These are phyloP conservation scores for Boletus hoseneyae DNA, from an alignment of 1,284 basidiomycete species.

Conservation along the genomic window DNA sequence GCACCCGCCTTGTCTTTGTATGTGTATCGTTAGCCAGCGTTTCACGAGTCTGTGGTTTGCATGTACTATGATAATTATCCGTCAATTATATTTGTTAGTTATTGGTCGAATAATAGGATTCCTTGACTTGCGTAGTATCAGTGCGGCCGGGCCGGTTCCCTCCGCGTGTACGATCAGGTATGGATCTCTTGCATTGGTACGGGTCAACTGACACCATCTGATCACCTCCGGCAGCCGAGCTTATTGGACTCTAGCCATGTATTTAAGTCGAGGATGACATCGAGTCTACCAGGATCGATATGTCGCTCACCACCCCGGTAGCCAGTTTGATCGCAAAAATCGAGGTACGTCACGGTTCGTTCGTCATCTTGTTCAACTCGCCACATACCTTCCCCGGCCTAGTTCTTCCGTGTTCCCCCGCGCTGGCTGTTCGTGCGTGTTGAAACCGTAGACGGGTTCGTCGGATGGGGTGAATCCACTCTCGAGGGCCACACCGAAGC, in stretches of 20 bases:
- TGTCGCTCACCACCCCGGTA: slow-evolving; percentile 19
- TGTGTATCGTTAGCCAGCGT: slow-evolving; percentile 28
- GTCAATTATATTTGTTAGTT: slow-evolving; percentile 15
- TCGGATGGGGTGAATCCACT: slow-evolving; percentile 71
- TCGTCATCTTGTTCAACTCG: too few relatives aligned
- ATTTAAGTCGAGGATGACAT: neutral
- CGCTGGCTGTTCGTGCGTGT: slow-evolving; percentile 78
- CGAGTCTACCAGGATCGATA: neutral
- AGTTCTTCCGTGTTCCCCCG: slow-evolving; percentile 69
- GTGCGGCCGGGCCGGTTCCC: too few relatives aligned
- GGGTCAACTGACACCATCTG: neutral
- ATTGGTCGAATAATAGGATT: neutral
- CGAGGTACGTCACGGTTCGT: slow-evolving; percentile 11
- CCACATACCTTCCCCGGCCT: neutral
- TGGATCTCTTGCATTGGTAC: too few relatives aligned
- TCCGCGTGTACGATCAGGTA: too few relatives aligned
- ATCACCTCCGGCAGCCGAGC: neutral
- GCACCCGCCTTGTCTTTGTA: slow-evolving; percentile 2
- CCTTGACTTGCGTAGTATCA: too few relatives aligned
- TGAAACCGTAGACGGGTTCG: slow-evolving; percentile 61
- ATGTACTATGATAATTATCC: slow-evolving; percentile 23
- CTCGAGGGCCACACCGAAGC: slow-evolving; percentile 75
- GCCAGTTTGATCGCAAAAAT: slow-evolving; percentile 23
- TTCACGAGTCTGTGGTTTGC: slow-evolving; percentile 3
- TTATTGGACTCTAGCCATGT: neutral